Percentiles rank a stretch among this genome's conserved stretches.
Conservation (phyloP, 768 basidiomycete genomes). For the Collybia mongolica region DNA sequence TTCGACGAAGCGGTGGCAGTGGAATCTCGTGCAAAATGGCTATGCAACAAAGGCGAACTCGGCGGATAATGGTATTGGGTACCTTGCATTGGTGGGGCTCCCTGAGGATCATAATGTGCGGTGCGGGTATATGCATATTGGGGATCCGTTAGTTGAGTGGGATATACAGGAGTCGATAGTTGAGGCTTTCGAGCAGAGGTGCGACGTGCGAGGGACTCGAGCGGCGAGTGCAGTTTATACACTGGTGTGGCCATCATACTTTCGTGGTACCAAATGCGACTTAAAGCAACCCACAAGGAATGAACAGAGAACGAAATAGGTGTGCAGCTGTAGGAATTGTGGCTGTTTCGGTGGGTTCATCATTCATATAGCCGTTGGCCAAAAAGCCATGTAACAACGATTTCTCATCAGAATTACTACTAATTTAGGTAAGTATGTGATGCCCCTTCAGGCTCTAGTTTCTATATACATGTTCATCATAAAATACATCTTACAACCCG, state of each 20-base stretch:
- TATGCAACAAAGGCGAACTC: conserved; percentile 46
- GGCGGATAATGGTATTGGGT: conserved; percentile 16
- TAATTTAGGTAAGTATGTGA: conserved; percentile 5
- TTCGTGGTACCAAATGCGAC: background rate
- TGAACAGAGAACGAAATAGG: background rate
- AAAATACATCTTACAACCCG: conserved; percentile 50
- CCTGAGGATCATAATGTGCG: conserved; percentile 2
- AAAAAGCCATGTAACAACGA: background rate
- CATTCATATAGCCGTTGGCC: background rate
- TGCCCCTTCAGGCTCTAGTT: background rate
- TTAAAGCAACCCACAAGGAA: background rate
- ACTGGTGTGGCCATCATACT: conserved; percentile 12
- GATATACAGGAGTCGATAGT: background rate
- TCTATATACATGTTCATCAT: no score
- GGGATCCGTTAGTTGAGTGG: conserved; percentile 7
- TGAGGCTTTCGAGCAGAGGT: conserved; percentile 46
- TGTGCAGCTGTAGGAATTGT: background rate
- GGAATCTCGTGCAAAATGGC: conserved; percentile 42
- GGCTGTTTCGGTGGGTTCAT: background rate
- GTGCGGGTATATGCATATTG: conserved; percentile 3
- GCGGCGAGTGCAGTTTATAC: conserved; percentile 44
- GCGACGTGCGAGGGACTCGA: conserved; percentile 54
- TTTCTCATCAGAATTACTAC: background rate
- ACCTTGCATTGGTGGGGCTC: background rate
- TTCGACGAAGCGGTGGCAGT: conserved; percentile 37